These are phyloP conservation scores for Ophiocordyceps camponoti-rufipedis DNA, from an alignment of 2,329 filamentous ascomycete genomes.

Conservation along the genomic window DNA sequence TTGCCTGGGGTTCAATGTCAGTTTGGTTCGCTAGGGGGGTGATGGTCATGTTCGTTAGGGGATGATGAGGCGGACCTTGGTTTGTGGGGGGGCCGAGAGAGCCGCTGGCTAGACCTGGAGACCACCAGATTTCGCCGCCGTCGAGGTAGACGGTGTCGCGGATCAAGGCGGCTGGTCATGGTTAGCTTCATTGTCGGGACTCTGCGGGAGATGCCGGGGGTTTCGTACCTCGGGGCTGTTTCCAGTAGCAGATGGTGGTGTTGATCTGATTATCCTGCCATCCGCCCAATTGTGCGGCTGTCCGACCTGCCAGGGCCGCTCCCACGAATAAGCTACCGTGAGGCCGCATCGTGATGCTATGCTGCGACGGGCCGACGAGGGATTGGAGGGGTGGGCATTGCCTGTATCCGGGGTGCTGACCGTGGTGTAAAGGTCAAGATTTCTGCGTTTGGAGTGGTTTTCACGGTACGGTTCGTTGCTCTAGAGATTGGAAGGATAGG, in stretches of 20 bases:
- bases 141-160: slow-evolving; percentile 48
- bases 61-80: slow-evolving; percentile 22
- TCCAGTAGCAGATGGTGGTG: slow-evolving; percentile 42
- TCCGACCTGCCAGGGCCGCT: slow-evolving; percentile 4
- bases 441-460: too few relatives aligned
- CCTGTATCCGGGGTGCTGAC: not conserved
- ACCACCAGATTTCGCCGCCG: slow-evolving; percentile 39
- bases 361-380: not conserved
- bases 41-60: not conserved
- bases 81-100: slow-evolving; percentile 7
- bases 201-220: not conserved
- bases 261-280: slow-evolving; percentile 36
- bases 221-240: slow-evolving; percentile 19
- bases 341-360: slow-evolving; percentile 6
- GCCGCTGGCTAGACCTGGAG: slow-evolving; percentile 28
- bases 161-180: slow-evolving; percentile 30
- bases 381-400: not conserved
- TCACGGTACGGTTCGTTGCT: not conserved
- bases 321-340: slow-evolving; percentile 4
- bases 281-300: slow-evolving; percentile 21
- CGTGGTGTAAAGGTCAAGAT: too few relatives aligned
- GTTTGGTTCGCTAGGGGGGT: slow-evolving; percentile 2
- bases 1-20: slow-evolving; percentile 26
- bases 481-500: not conserved
- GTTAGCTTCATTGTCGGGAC: not conserved